phyloP scores from a whole-genome alignment of 805 yeast genomes.

The Ogataea henricii region DNA sequence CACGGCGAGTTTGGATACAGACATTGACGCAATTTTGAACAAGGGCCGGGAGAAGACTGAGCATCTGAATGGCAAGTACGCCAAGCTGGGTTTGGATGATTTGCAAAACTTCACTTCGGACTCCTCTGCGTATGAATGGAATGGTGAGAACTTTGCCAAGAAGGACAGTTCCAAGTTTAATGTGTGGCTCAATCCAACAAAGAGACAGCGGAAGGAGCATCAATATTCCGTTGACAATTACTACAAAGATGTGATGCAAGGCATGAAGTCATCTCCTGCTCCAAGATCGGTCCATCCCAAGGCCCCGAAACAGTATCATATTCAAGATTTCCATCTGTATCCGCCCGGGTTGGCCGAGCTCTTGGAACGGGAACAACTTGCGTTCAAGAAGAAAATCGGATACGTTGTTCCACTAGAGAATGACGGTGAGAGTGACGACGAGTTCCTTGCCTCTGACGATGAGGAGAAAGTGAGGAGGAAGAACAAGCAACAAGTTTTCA shows the following conservation, averaged over 20 bases:
- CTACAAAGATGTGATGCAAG: conserved; percentile 64
- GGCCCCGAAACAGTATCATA: conserved; percentile 63
- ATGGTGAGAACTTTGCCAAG: conserved; percentile 82
- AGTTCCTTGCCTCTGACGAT: conserved; percentile 40
- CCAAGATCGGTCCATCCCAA: conserved; percentile 43
- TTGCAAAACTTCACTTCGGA: conserved; percentile 88
- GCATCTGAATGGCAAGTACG: conserved; percentile 76
- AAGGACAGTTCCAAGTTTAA: conserved; percentile 44
- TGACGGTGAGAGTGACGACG: conserved; percentile 58
- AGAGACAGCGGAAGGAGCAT: conserved; percentile 76
- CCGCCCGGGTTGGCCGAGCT: conserved; percentile 53
- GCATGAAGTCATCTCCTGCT: conserved; percentile 41
- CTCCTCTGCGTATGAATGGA: conserved; percentile 91
- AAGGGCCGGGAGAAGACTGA: conserved; percentile 84
- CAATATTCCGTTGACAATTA: conserved; percentile 76
- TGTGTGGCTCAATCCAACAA: conserved; percentile 73
- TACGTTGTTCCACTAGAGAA: conserved; percentile 61
- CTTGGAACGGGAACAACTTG: conserved; percentile 64
- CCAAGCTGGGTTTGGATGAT: conserved; percentile 88
- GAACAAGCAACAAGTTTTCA: conserved; percentile 26
- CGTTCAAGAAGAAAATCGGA: conserved; percentile 59
- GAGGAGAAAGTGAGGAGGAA: conserved; percentile 30
- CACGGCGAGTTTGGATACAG: conserved; percentile 48
- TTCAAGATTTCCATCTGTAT: conserved; percentile 77
- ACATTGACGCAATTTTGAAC: conserved; percentile 79